Percentiles rank a stretch among this genome's conserved stretches.
phyloP scores from a whole-genome alignment of 2,329 filamentous ascomycete genomes.

The Apiospora marii region DNA sequence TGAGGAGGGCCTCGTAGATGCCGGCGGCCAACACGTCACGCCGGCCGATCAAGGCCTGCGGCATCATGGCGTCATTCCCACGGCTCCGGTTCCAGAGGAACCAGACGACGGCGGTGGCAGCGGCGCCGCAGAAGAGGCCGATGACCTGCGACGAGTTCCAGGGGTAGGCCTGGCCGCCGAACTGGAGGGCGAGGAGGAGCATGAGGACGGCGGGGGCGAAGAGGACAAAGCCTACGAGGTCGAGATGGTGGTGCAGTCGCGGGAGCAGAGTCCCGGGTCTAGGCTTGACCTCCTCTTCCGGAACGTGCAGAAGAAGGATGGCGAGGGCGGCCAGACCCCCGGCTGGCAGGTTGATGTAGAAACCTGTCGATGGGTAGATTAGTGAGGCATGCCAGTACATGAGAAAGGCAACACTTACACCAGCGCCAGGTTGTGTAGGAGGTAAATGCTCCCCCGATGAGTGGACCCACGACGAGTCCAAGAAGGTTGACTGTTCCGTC shows the following conservation, averaged over 20 bases:
- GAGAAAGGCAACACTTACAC: no score
- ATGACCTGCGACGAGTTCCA: slow-evolving; percentile 47
- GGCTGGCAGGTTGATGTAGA: background rate
- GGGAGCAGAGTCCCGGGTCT: no score
- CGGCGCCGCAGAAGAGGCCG: slow-evolving; percentile 43
- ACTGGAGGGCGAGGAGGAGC: slow-evolving; percentile 56
- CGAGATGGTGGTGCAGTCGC: slow-evolving; percentile 36
- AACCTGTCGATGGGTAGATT: no score
- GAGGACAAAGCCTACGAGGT: slow-evolving; percentile 38
- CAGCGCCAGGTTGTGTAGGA: background rate
- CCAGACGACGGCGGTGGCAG: slow-evolving; percentile 42
- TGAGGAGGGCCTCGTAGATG: no score
- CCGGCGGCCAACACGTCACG: no score
- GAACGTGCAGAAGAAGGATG: no score
- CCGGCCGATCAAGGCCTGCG: no score
- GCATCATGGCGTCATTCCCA: no score
- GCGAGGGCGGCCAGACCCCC: background rate
- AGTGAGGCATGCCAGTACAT: no score
- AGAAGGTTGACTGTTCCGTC: background rate
- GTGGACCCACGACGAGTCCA: background rate
- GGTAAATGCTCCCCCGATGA: background rate
- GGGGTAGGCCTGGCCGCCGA: slow-evolving; percentile 49
- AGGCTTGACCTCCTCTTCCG: no score
- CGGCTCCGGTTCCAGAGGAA: slow-evolving; percentile 45
- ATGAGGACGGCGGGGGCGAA: slow-evolving; percentile 48